A percentile compares a stretch with the other conserved stretches of the same genome.
Evolutionary conservation across 2,329 filamentous ascomycete species (phyloP).

Genomic region (Trichophyton equinum): DNA sequence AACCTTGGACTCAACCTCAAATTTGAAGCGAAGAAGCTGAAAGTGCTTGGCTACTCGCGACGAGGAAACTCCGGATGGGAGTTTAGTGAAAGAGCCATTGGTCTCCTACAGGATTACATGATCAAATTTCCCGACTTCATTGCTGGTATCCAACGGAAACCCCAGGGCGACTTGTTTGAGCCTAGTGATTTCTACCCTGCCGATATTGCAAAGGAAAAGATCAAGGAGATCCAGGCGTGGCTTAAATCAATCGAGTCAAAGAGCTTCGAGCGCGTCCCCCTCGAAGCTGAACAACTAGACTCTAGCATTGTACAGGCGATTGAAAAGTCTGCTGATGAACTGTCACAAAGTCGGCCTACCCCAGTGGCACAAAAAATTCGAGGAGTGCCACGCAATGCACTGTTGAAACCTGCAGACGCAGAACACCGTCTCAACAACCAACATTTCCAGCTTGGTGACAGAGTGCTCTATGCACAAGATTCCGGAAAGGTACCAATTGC

Average conservation of each 20-base stretch:
- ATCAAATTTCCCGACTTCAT: conserved; percentile 91
- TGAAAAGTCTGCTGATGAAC: conserved; percentile 59
- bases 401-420: conserved; percentile 91
- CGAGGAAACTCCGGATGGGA: conserved; percentile 85
- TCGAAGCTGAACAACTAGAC: conserved; percentile 93
- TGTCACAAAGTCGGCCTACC: conserved; percentile 41
- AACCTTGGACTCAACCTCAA: conserved; percentile 94
- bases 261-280: conserved; percentile 85
- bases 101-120: conserved; percentile 79
- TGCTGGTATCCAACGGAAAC: conserved; percentile 71
- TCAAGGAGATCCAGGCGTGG: conserved; percentile 92
- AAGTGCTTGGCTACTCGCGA: conserved; percentile 89
- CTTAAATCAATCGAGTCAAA: conserved; percentile 83
- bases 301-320: conserved; percentile 75
- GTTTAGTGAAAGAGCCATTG: conserved; percentile 74
- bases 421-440: conserved; percentile 84
- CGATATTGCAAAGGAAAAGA: conserved; percentile 58
- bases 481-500: conserved; percentile 92
- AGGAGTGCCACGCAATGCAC: conserved; percentile 70
- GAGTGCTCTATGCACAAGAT: conserved; percentile 83
- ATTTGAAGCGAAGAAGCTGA: conserved; percentile 88
- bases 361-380: conserved; percentile 57
- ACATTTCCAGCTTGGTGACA: conserved; percentile 70
- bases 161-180: conserved; percentile 68
- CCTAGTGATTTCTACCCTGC: conserved; percentile 78